Evolutionary conservation across 2,329 filamentous ascomycete species (phyloP), one percentile per base, ranked within the genome.

Genomic region (Zymoseptoria passerinii): DNA sequence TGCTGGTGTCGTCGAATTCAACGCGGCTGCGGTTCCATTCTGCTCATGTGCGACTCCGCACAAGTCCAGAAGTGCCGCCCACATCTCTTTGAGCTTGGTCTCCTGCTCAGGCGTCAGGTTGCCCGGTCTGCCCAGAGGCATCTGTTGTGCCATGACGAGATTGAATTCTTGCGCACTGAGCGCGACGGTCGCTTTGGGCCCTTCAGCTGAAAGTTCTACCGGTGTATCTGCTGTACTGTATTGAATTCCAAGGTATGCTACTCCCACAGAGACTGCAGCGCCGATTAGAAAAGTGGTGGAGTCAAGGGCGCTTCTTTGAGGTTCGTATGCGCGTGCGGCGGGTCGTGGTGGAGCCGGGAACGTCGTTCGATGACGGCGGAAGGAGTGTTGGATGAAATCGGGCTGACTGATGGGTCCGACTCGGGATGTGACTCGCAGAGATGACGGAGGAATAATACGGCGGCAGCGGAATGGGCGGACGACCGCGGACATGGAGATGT

Each of bases 51-150:
- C 55, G 56, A 91, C 80, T 28, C 87, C 89, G 71, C 88, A 91
- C 50, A 96, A 80, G 62, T 88, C 86, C 65, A 95, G 81, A 48
- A 90, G 81, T 56, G 85, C 78, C 13, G 81, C 75, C 94, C 94
- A 99, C 65, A 97, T 82, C 73, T 95, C 88, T 68, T 87, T 88
- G 59, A 99, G 78, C 76, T 95, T 96, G 63, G 83, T 82, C 68
- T 96, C 90, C 76, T 99, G 86, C 62, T 96, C 92, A 2, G 84
- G 74, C n/a, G 92, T 96, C 59, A 99, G 80, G 66, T 89, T 96
- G 59, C 90, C 91, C 56, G 90, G 83, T 61, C 91, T 85, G 55
- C 94, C 94, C 44, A 87, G 82, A 50, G 81, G 50, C 23, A 53
- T 50, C 18, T 54, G 40, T 13, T 51, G 40, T 44, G 59, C 53